Percentiles rank a stretch among this genome's conserved stretches.
phyloP scores from a whole-genome alignment of 805 yeast genomes.

The Yamadazyma olivae region DNA sequence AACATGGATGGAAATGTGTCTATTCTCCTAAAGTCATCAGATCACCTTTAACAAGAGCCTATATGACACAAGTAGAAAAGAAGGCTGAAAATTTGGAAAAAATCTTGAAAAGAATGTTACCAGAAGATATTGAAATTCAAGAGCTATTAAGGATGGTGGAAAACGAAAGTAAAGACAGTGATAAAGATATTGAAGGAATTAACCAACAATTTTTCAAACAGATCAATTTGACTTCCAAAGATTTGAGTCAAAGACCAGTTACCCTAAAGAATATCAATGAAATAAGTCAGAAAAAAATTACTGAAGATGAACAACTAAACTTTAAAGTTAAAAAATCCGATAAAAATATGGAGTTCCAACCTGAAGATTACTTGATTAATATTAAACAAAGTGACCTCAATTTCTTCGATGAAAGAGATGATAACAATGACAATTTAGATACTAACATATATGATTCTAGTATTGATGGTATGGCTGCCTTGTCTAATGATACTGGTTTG shows the following conservation, averaged over 20 bases:
- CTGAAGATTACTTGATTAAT: constrained; percentile 18
- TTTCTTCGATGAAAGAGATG: constrained; percentile 18
- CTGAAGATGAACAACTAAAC: constrained; percentile 2
- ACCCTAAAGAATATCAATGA: constrained; percentile 17
- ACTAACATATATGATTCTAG: constrained; percentile 17
- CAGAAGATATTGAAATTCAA: constrained; percentile 22
- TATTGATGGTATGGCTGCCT: constrained; percentile 66
- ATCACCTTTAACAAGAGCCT: constrained; percentile 79
- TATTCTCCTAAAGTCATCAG: constrained; percentile 77
- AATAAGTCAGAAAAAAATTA: constrained; percentile 12
- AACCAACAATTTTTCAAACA: constrained; percentile 12
- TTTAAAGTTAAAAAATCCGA: constrained; percentile 2
- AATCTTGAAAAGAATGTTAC: constrained; percentile 32
- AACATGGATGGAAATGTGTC: constrained; percentile 71
- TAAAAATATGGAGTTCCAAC: constrained; percentile 12
- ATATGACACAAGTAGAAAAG: constrained; percentile 74
- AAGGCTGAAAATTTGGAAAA: constrained; percentile 29
- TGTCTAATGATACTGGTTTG: constrained; percentile 30
- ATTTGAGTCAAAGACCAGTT: constrained; percentile 14
- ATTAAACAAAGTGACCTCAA: constrained; percentile 18
- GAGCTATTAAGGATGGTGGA: constrained; percentile 15
- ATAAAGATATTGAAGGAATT: constrained; percentile 4
- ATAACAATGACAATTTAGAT: constrained; percentile 5
- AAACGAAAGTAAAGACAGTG: constrained; percentile 5
- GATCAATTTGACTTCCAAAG: constrained; percentile 15